Conservation (phyloP, 345 rosid genomes). For the Arabidopsis arenosa region DNA sequence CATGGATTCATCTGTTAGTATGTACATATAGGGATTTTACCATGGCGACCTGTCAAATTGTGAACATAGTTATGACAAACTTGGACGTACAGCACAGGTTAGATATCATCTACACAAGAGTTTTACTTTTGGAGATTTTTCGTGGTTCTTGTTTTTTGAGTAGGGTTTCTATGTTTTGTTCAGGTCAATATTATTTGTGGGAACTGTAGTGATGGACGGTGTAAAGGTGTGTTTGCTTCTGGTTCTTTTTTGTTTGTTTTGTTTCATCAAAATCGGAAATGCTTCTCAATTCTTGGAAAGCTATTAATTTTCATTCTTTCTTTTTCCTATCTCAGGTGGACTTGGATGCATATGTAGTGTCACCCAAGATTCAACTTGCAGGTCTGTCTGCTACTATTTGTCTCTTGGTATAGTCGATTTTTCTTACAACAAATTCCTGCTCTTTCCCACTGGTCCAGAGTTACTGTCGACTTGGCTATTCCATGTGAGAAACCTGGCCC, state of each 20-base stretch:
- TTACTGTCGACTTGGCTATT: conserved; percentile 75
- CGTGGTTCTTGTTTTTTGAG: conserved; percentile 15
- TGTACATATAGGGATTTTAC: conserved; percentile 66
- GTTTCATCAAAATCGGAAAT: neutral
- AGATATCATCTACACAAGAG: conserved; percentile 13
- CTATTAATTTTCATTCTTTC: conserved; percentile 5
- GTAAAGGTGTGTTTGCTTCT: conserved; percentile 66
- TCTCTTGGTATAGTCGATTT: neutral
- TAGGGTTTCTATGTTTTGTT: conserved; percentile 18
- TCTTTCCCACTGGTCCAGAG: conserved; percentile 54
- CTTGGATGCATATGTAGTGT: conserved; percentile 93
- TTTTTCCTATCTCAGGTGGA: conserved; percentile 57
- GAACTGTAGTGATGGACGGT: conserved; percentile 70
- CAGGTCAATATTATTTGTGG: conserved; percentile 92
- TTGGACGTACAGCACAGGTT: conserved; percentile 95
- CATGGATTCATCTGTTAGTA: conserved; percentile 17
- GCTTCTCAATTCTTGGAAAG: neutral
- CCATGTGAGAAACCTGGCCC: conserved; percentile 88
- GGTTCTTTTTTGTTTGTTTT: neutral
- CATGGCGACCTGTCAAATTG: conserved; percentile 78
- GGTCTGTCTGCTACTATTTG: conserved; percentile 51
- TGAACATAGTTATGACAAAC: conserved; percentile 80
- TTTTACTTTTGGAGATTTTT: neutral
- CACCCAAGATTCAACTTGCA: conserved; percentile 77
- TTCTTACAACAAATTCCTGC: neutral